Evolutionary conservation across 1,284 basidiomycete species (phyloP).

Genomic region (Papiliotrema laurentii): DNA sequence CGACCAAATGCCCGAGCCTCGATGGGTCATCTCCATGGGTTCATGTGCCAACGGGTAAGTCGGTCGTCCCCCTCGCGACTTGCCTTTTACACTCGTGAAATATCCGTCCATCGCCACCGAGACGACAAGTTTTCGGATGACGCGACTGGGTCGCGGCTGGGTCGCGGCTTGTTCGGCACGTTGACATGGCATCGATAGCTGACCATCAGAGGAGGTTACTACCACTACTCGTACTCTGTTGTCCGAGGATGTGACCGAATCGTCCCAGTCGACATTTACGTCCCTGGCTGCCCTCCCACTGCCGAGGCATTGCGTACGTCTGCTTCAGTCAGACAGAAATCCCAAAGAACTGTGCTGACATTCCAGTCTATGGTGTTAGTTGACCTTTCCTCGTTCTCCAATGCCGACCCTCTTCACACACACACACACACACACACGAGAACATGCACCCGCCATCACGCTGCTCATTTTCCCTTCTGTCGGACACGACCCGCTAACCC

Average conservation of each 20-base stretch:
- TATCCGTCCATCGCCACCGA: too few species aligned
- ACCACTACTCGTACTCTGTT: conserved; percentile 95
- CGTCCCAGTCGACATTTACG: conserved; percentile 96
- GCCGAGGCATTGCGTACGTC: conserved; percentile 18
- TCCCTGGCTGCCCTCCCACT: conserved; percentile 67
- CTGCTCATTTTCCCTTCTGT: neutral
- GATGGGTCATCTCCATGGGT: conserved; percentile 99
- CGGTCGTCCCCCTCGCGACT: too few species aligned
- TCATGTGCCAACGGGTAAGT: conserved; percentile 86
- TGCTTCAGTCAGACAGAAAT: conserved; percentile 63
- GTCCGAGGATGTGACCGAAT: conserved; percentile 99
- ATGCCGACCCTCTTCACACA: neutral
- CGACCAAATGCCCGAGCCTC: conserved; percentile 93
- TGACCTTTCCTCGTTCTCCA: neutral
- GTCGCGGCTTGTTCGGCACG: too few species aligned
- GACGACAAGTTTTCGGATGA: too few species aligned
- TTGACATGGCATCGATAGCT: conserved; percentile 1
- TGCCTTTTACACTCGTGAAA: too few species aligned
- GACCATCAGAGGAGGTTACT: conserved; percentile 70
- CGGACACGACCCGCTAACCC: conserved; percentile 7
- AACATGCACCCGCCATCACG: too few species aligned
- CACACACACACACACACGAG: too few species aligned
- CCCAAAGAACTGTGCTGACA: neutral
- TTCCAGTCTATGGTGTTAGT: neutral
- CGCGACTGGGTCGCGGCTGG: too few species aligned